Percentiles rank a stretch among this genome's conserved stretches.
Conservation (phyloP, 352 stramenopile genomes). For the Pythium rhizo-oryzae region DNA sequence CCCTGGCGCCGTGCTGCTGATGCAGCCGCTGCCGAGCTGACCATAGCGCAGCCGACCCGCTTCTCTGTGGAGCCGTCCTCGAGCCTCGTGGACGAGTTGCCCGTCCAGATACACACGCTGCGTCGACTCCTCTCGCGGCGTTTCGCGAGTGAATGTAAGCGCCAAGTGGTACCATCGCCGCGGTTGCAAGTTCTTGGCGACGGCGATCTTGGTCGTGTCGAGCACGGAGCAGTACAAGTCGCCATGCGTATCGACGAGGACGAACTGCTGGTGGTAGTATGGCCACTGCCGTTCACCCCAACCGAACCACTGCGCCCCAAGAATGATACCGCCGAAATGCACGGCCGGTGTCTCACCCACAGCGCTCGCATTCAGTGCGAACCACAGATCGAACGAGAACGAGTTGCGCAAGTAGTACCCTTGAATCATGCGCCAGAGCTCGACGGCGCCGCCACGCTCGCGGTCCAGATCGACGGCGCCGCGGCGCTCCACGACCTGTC, state of each 20-base stretch:
- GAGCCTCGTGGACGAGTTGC: background rate
- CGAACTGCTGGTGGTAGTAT: conserved; percentile 6
- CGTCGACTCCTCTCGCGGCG: background rate
- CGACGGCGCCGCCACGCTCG: background rate
- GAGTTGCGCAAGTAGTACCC: background rate
- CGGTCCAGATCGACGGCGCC: background rate
- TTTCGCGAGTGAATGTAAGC: background rate
- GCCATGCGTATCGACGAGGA: conserved; percentile 12
- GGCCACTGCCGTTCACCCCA: background rate
- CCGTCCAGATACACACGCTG: conserved; percentile 13
- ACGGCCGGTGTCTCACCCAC: background rate
- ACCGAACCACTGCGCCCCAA: background rate
- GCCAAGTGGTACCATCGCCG: conserved; percentile 12
- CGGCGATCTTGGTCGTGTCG: background rate
- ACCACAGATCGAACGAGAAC: conserved; percentile 14
- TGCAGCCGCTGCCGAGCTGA: conserved; percentile 1
- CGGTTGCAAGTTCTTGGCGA: background rate
- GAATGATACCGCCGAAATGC: background rate
- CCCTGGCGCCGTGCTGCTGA: background rate
- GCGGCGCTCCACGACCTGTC: no score
- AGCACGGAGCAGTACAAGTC: conserved; percentile 23
- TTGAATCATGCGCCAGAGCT: background rate
- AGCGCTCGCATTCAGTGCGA: background rate
- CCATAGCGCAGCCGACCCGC: background rate
- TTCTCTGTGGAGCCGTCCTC: background rate